Percentiles rank a stretch among this genome's conserved stretches.
phyloP scores from a whole-genome alignment of 768 basidiomycete species.

The Phaeotremella skinneri region DNA sequence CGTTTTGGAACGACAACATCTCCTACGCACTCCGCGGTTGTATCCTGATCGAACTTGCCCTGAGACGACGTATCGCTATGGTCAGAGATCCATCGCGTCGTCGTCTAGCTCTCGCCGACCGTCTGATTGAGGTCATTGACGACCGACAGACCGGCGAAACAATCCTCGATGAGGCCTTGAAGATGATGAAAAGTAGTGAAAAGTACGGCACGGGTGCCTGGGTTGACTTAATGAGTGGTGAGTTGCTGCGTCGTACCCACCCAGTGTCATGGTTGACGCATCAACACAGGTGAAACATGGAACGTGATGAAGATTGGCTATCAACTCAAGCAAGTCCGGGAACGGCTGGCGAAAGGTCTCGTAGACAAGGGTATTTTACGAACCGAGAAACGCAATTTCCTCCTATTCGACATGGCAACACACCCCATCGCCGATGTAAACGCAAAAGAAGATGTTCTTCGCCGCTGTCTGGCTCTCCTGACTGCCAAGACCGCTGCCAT shows the following conservation, averaged over 20 bases:
- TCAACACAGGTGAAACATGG: conserved; percentile 96
- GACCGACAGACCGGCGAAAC: conserved; percentile 93
- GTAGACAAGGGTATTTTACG: conserved; percentile 99
- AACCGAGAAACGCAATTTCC: conserved; percentile 97
- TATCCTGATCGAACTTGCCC: conserved; percentile 92
- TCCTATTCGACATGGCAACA: conserved; percentile 99
- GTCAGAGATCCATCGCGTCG: conserved; percentile 77
- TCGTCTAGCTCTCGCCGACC: conserved; percentile 71
- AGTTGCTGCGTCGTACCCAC: conserved; percentile 50
- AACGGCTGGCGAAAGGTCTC: conserved; percentile 92
- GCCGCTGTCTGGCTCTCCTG: conserved; percentile 71
- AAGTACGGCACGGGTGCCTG: conserved; percentile 82
- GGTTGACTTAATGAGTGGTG: conserved; percentile 92
- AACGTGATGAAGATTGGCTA: conserved; percentile 99
- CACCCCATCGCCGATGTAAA: conserved; percentile 93
- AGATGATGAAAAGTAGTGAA: conserved; percentile 83
- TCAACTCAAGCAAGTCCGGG: conserved; percentile 96
- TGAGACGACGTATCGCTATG: conserved; percentile 89
- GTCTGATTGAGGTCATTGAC: conserved; percentile 86
- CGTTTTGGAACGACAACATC: conserved; percentile 99
- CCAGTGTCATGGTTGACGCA: not conserved
- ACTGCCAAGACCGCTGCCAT: conserved; percentile 78
- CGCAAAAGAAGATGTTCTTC: conserved; percentile 79
- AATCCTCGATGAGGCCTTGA: conserved; percentile 88
- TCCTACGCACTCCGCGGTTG: conserved; percentile 98